Base-by-base conservation (phyloP, 2,329 filamentous ascomycete species). In the Aspergillus awamori region DNA sequence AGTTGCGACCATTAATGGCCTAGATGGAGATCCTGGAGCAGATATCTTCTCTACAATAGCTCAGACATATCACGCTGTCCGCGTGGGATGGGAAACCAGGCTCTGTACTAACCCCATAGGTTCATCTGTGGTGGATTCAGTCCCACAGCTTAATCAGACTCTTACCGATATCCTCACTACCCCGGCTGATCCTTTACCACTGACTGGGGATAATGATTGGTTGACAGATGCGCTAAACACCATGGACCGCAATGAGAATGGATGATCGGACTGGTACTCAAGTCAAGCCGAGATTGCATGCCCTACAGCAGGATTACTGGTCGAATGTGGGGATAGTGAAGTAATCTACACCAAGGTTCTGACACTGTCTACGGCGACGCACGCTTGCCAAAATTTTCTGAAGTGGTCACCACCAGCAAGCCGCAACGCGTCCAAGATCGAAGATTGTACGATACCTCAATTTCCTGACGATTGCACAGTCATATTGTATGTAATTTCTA, bases 21-120 rank as follows among this genome's bases (percentile, higher is more conserved):
- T 61, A 20, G 53, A 53, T 17, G 59, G 59, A 6, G 53, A 57
- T 13, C 30, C 53, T 5, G 59, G 52, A 2, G 51, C 53, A 20
- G 59, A 61, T 28, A 22, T 61, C 17, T 61, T 57, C 28, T 61
- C 59, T 1, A 48, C 13, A 1, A 51, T 61, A 7, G 59, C 59
- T 15, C 57, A 57, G 41, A 61, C 39, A 48, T 61, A 61, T 33
- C 48, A 48, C 8, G 51, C 53, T 5, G 53, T 61, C 17, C 59
- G 36, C 13, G 39, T 61, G 48, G 59, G 59, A 1, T 61, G 59
- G 59, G 59, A 57, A 54, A 43, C 39, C 2, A 61, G 36, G n/a
- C 39, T 61, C 1, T n/a, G n/a, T 11, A 45, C 53, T 8, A 43
- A 48, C 20, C 24, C 30, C 11, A 8, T 51, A 26, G 36, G 36